Evolutionary conservation across 495 filamentous ascomycete species (phyloP), one percentile per base, ranked within the genome.

Genomic region (Thermochaetoides thermophila): DNA sequence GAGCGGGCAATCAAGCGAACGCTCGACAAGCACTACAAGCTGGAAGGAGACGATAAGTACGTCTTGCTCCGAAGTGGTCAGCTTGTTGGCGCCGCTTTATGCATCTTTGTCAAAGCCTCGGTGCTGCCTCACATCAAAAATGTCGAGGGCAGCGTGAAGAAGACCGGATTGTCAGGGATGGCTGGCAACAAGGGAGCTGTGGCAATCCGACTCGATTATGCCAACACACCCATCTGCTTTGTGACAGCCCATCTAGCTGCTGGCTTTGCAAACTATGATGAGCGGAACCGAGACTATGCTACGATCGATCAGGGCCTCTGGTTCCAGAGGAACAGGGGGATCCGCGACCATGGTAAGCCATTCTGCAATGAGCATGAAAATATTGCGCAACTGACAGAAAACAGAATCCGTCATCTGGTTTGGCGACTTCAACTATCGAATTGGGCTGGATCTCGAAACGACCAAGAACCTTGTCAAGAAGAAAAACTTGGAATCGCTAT

Each of bases 111-210:
- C 5, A 85, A 78, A 49, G 67, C 77, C 3, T 80, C 75, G 43
- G 66, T 68, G 3, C 66, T 99, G 31, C 64, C 64, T 14, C 66
- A 78, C 26, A 84, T 99, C 44, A 95, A 93, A 50, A 93, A 95
- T 46, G 89, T 99, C 2, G 89, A 97, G 52, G 91, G 89, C 8
- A 79, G 76, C 40, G 72, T 94, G 22, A 96, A 94, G 58, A 99
- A 96, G 73, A 99, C 89, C 1, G 89, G 89, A 9, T 75, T 99
- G 63, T 94, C 85, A 20, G 89, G 89, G 3, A 89, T 96, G 61
- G 91, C 87, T 12, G 89, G 89, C 9, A 97, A 99, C 52, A 99
- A 99, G 59, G 89, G 89, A 8, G 89, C 91, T 3, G 92, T 95
- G 20, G 91, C 91, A 7, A 94, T 99, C 40, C 77, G 89, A 2